Base-by-base conservation (phyloP, 345 rosid genomes). In the Hibiscus mutabilis region DNA sequence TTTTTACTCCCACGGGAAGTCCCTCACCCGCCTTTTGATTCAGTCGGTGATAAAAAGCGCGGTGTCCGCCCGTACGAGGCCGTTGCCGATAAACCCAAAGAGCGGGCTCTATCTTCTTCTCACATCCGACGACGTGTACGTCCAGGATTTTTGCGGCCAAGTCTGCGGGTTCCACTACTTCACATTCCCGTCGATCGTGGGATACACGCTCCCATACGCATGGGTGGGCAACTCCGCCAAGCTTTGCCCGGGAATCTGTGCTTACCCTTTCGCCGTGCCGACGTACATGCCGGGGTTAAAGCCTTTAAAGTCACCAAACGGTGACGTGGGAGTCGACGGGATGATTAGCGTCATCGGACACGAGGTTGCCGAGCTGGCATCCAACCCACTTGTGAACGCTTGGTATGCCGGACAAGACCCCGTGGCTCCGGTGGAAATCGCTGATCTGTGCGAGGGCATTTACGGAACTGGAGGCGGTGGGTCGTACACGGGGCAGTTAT, bases 401-500 rank as follows among this genome's bases (percentile, higher is more conserved):
- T 91, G 98, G 98, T 94, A 88, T 31, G 98, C 98, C 1, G 98
- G 97, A 31, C 78, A 73, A 52, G 98, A 94, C 84, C 97, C 98
- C 61, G 88, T 78, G 11, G 83, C 83, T 25, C 98, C 98, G 31
- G 97, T 91, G 64, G 98, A 94, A 59, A 89, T 94, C 27, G 98
- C 96, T 4, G 98, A 93, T 65, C 78, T 93, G 56, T 93, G 98
- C 19, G 97, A 93, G 93, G 98, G 98, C 0, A 91, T 94, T 15
- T 94, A 94, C 37, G 98, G 98, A 27, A 89, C 98, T 0, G 98
- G 98, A 10, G 98, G 98, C 2, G 98, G 98, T 9, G 98, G 98
- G 27, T 94, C 98, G 10, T 94, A 94, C 81, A 91, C 89, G 0
- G 98, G 98, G 25, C 97, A 94, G 80, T 51, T 91, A 74, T 44